Conservation (phyloP, 2,329 filamentous ascomycete species). For the Aspergillus neotritici region DNA sequence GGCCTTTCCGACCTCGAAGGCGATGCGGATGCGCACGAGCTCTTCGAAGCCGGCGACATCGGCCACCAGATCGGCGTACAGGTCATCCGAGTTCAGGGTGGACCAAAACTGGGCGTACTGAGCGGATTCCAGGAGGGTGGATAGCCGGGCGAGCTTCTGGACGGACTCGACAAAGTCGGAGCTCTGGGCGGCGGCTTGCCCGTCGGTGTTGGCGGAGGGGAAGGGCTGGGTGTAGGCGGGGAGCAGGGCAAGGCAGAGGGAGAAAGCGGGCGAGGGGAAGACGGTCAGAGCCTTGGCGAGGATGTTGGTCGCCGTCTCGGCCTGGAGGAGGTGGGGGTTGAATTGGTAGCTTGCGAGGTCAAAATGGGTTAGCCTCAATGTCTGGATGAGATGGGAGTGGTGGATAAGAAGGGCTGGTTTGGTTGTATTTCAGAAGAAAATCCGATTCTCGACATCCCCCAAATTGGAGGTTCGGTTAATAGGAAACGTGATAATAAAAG, state of each 20-base stretch:
- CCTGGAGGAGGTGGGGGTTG: conserved; percentile 95
- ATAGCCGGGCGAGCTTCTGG: conserved; percentile 76
- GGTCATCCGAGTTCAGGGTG: conserved; percentile 84
- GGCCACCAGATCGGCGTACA: conserved; percentile 91
- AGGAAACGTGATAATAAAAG: conserved; percentile 78
- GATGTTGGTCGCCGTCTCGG: conserved; percentile 97
- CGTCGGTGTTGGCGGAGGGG: conserved; percentile 44
- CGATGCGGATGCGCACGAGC: conserved; percentile 82
- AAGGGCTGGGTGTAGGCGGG: conserved; percentile 71
- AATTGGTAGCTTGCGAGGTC: conserved; percentile 79
- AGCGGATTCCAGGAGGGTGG: conserved; percentile 80
- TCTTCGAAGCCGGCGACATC: conserved; percentile 96
- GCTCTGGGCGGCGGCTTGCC: conserved; percentile 35
- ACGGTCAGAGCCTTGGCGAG: conserved; percentile 96
- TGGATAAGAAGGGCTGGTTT: conserved; percentile 3
- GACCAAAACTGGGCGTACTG: conserved; percentile 93
- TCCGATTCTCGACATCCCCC: conserved; percentile 62
- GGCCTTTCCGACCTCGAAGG: conserved; percentile 74
- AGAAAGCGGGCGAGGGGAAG: conserved; percentile 95
- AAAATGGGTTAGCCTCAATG: background rate
- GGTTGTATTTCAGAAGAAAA: conserved; percentile 61
- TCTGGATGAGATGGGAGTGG: background rate
- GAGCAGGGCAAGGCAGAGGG: conserved; percentile 87
- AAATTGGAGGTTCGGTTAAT: conserved; percentile 73
- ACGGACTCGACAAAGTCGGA: conserved; percentile 74